Evolutionary conservation across 2,329 filamentous ascomycete genomes (phyloP).

Genomic region (Zasmidium cellare): DNA sequence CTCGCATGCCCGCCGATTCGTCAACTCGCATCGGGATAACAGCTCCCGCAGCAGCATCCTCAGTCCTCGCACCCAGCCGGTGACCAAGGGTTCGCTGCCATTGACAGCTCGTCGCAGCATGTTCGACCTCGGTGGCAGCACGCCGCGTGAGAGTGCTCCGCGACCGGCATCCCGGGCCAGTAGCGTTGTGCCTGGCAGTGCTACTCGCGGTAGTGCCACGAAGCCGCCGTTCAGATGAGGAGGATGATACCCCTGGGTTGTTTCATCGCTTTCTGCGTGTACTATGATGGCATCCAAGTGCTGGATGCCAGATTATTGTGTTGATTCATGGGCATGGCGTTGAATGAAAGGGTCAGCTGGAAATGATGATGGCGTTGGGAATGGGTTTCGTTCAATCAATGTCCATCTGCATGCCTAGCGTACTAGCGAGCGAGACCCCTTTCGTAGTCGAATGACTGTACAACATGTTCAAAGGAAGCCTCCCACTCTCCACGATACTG

Average conservation of each 20-base stretch:
- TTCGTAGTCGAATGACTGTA: not conserved
- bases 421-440: not conserved
- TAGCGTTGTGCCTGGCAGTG: constrained; percentile 11
- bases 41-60: constrained; percentile 51
- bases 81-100: constrained; percentile 50
- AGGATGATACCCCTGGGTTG: not conserved
- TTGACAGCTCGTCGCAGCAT: constrained; percentile 19
- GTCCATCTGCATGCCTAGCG: not conserved
- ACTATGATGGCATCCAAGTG: not conserved
- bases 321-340: not conserved
- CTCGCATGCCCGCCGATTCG: constrained; percentile 66
- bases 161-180: constrained; percentile 5
- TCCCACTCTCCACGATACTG: too few relatives aligned
- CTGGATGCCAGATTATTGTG: not conserved
- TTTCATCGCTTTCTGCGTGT: not conserved
- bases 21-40: constrained; percentile 59
- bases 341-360: not conserved
- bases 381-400: not conserved
- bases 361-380: not conserved
- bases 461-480: not conserved
- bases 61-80: constrained; percentile 59
- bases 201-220: not conserved
- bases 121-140: constrained; percentile 16
- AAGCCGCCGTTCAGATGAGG: constrained; percentile 1
- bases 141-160: not conserved